Percentiles rank a stretch among this genome's conserved stretches.
Conservation (phyloP, 768 basidiomycete genomes). For the Coprinopsis sp. region DNA sequence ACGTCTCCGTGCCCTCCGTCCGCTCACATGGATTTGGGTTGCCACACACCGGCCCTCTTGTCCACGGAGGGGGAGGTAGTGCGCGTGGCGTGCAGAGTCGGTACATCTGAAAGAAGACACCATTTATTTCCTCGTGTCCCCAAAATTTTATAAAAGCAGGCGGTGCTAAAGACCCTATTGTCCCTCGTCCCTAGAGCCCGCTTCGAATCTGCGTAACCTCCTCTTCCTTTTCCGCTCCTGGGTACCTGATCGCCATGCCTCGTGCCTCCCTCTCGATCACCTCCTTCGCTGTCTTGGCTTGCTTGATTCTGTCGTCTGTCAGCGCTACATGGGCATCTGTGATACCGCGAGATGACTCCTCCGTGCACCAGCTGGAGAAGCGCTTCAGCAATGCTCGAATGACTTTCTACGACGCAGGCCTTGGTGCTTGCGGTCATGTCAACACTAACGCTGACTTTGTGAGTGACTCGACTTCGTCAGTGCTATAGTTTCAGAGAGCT, state of each 20-base stretch:
- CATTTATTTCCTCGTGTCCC: background rate
- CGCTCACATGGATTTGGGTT: background rate
- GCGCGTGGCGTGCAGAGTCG: slow-evolving; percentile 1
- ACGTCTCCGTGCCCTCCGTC: slow-evolving; percentile 4
- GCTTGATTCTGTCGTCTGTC: background rate
- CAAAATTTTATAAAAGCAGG: background rate
- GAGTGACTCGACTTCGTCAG: slow-evolving; percentile 11
- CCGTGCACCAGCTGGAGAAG: slow-evolving; percentile 33
- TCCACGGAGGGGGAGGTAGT: slow-evolving; percentile 1
- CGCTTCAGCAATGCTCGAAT: slow-evolving; percentile 38
- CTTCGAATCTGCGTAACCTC: background rate
- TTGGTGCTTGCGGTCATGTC: slow-evolving; percentile 27
- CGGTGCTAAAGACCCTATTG: background rate
- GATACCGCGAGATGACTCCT: slow-evolving; percentile 33
- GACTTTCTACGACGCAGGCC: slow-evolving; percentile 46
- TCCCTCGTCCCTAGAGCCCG: background rate
- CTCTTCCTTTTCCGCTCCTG: background rate
- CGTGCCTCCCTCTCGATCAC: background rate
- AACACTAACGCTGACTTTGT: slow-evolving; percentile 27
- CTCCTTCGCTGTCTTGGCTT: background rate
- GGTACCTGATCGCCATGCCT: slow-evolving; percentile 1
- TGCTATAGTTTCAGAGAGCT: background rate
- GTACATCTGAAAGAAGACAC: background rate
- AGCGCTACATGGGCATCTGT: background rate
- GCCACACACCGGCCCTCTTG: too few species aligned